Percentiles rank a stretch among this genome's conserved stretches.
phyloP scores from a whole-genome alignment of 2,329 filamentous ascomycete genomes.

The Phialemonium atrogriseum region DNA sequence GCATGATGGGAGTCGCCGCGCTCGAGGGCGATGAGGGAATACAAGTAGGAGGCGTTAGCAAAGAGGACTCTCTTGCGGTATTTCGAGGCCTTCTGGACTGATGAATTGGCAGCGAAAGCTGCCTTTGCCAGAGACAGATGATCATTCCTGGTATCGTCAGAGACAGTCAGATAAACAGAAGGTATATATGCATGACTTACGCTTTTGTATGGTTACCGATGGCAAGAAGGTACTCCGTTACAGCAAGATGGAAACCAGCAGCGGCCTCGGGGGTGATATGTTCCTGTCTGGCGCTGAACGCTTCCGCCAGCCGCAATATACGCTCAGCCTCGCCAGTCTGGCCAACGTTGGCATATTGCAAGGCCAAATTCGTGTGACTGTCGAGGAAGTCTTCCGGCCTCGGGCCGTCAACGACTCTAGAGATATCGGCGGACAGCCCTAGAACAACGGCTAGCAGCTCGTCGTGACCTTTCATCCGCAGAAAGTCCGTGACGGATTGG shows the following conservation, averaged over 20 bases:
- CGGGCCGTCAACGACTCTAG: conserved; percentile 23
- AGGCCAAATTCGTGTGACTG: conserved; percentile 38
- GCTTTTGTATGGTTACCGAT: conserved; percentile 59
- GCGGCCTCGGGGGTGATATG: conserved; percentile 28
- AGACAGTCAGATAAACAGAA: background rate
- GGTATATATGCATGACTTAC: conserved; percentile 16
- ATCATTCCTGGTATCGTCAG: conserved; percentile 9
- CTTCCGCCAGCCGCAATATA: conserved; percentile 49
- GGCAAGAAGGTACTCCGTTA: conserved; percentile 65
- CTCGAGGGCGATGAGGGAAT: conserved; percentile 58
- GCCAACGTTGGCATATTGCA: conserved; percentile 46
- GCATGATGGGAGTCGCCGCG: conserved; percentile 51
- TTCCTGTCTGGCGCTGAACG: conserved; percentile 32
- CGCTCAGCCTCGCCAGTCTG: conserved; percentile 40
- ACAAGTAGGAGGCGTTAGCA: conserved; percentile 53
- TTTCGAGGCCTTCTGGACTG: conserved; percentile 9
- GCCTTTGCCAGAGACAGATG: conserved; percentile 31
- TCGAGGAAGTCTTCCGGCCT: conserved; percentile 31
- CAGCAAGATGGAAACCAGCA: conserved; percentile 56
- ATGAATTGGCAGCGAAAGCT: conserved; percentile 20
- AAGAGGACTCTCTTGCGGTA: conserved; percentile 39
- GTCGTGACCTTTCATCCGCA: conserved; percentile 41
- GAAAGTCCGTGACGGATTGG: conserved; percentile 41
- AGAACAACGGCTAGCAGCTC: conserved; percentile 36
- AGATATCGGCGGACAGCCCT: conserved; percentile 35